phyloP scores from a whole-genome alignment of 2,329 filamentous ascomycete genomes.

The Fusarium pseudograminearum region DNA sequence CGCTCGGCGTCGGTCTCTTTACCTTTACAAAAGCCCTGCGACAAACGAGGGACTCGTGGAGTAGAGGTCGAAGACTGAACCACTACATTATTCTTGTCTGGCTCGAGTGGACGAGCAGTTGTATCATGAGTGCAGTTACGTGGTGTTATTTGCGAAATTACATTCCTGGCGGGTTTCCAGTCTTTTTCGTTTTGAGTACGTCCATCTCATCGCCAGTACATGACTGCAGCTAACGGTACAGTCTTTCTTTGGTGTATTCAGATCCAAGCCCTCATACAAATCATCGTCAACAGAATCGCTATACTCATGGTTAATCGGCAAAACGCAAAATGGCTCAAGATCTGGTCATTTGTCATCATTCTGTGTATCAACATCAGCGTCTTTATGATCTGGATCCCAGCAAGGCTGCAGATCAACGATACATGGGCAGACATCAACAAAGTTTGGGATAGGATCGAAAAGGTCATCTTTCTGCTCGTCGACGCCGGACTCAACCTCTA shows the following conservation, averaged over 20 bases:
- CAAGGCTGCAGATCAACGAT: constrained; percentile 58
- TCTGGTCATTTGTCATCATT: constrained; percentile 58
- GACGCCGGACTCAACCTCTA: constrained; percentile 65
- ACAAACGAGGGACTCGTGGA: constrained; percentile 45
- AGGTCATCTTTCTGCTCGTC: constrained; percentile 63
- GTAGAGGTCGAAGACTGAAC: constrained; percentile 38
- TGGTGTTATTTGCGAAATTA: constrained; percentile 46
- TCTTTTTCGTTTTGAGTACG: constrained; percentile 44
- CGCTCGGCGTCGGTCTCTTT: constrained; percentile 46
- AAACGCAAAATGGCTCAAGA: constrained; percentile 57
- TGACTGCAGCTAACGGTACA: constrained; percentile 5
- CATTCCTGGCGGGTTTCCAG: constrained; percentile 43
- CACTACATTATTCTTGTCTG: constrained; percentile 44
- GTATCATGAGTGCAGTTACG: constrained; percentile 45
- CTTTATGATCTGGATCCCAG: constrained; percentile 66
- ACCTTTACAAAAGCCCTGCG: constrained; percentile 39
- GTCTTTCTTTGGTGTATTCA: constrained; percentile 56
- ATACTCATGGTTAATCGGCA: constrained; percentile 59
- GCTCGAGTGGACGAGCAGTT: constrained; percentile 44
- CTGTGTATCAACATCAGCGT: constrained; percentile 64
- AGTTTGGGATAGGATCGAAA: constrained; percentile 66
- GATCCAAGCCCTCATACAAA: constrained; percentile 65
- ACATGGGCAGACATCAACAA: constrained; percentile 60
- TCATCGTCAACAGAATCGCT: constrained; percentile 67
- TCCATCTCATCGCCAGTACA: accelerated